phyloP scores from a whole-genome alignment of 768 basidiomycete species.

The Lentinula lateritia region DNA sequence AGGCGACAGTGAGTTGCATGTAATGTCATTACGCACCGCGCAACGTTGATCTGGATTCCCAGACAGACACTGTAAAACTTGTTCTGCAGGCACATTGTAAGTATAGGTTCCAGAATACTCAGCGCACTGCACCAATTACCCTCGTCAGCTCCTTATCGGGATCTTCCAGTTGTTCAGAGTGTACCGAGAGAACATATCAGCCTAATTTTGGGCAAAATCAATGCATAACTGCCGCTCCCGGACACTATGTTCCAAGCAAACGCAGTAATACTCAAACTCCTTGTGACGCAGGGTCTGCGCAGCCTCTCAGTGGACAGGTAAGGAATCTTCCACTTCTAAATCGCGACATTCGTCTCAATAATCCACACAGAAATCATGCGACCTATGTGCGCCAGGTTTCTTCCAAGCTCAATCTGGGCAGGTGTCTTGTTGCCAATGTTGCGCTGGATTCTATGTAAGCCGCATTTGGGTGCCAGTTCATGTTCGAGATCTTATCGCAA shows the following conservation, averaged over 20 bases:
- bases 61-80: background rate
- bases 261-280: background rate
- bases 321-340: too few relatives aligned
- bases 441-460: background rate
- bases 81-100: background rate
- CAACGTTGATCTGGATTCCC: background rate
- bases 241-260: background rate
- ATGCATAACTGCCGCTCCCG: background rate
- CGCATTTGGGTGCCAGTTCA: background rate
- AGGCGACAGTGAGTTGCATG: background rate
- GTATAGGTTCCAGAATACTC: background rate
- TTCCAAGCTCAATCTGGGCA: background rate
- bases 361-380: background rate
- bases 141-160: background rate
- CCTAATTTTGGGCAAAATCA: background rate
- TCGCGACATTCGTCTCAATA: background rate
- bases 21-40: accelerated
- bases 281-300: background rate
- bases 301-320: background rate
- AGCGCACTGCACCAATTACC: too few relatives aligned
- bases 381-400: background rate
- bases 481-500: background rate
- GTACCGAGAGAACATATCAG: background rate
- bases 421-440: background rate
- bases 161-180: background rate